phyloP scores from a whole-genome alignment of 306 rosid species.

The Vicia faba region DNA sequence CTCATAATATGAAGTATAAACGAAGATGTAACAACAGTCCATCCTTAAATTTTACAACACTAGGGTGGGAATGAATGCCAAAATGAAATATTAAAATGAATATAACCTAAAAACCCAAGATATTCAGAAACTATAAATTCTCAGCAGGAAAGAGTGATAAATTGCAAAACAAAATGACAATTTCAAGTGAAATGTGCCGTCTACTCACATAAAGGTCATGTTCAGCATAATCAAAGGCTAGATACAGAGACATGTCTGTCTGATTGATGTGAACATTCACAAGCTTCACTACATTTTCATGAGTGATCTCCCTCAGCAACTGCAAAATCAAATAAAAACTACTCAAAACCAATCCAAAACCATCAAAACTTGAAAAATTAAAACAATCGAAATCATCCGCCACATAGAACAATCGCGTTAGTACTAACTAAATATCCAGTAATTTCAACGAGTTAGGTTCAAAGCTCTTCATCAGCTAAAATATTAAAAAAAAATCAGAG shows the following conservation, averaged over 20 bases:
- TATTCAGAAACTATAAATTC: constrained; percentile 17
- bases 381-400: neutral
- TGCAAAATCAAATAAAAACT: constrained; percentile 44
- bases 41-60: constrained; percentile 1
- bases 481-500: too few species aligned
- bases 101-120: constrained; percentile 8
- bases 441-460: too few species aligned
- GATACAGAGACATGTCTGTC: constrained; percentile 87
- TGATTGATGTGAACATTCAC: constrained; percentile 96
- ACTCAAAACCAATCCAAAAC: constrained; percentile 22
- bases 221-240: constrained; percentile 94
- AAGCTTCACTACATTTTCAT: constrained; percentile 92
- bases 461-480: neutral
- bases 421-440: neutral
- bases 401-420: neutral
- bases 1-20: too few species aligned
- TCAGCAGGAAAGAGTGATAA: neutral
- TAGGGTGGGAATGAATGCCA: neutral
- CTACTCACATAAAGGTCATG: constrained; percentile 94
- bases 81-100: constrained; percentile 5
- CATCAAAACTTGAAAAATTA: neutral
- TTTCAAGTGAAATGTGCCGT: constrained; percentile 10
- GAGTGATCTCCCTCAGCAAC: constrained; percentile 90
- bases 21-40: constrained; percentile 4
- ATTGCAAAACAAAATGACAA: constrained; percentile 11